Conservation (phyloP, 345 rosid species). For the Gynandropsis gynandra region DNA sequence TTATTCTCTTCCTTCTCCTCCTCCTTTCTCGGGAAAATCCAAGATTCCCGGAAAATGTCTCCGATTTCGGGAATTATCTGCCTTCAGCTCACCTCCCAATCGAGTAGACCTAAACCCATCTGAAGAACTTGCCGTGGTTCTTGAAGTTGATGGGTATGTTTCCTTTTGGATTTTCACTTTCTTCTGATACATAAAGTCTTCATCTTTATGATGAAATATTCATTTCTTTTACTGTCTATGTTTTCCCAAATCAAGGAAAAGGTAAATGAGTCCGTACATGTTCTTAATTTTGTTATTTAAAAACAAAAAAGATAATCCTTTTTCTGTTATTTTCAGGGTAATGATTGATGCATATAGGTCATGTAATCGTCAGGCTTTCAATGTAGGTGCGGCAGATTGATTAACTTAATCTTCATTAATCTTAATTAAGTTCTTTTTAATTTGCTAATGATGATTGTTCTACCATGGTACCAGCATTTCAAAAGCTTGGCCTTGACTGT, state of each 20-base stretch:
- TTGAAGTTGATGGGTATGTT: conserved; percentile 83
- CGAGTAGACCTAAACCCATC: conserved; percentile 31
- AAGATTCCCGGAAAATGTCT: conserved; percentile 26
- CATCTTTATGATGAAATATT: neutral
- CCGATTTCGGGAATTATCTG: conserved; percentile 29
- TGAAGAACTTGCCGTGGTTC: conserved; percentile 61
- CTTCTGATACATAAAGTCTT: conserved; percentile 8
- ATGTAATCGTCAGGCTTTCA: conserved; percentile 81
- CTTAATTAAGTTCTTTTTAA: conserved; percentile 9
- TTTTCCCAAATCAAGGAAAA: neutral
- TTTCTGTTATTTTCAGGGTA: conserved; percentile 39
- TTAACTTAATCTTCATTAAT: conserved; percentile 20
- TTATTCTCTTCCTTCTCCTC: conserved; percentile 23
- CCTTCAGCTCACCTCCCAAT: conserved; percentile 33
- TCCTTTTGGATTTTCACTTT: neutral
- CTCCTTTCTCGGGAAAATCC: conserved; percentile 24
- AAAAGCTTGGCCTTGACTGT: conserved; percentile 91
- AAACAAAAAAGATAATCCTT: neutral
- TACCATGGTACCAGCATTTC: conserved; percentile 51
- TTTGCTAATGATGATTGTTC: conserved; percentile 18
- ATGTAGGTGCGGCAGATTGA: conserved; percentile 45
- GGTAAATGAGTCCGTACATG: neutral
- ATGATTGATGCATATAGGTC: conserved; percentile 73
- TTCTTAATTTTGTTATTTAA: neutral
- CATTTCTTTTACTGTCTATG: neutral